A percentile compares a stretch with the other conserved stretches of the same genome.
phyloP scores from a whole-genome alignment of 345 rosid species.

The Moringa oleifera region DNA sequence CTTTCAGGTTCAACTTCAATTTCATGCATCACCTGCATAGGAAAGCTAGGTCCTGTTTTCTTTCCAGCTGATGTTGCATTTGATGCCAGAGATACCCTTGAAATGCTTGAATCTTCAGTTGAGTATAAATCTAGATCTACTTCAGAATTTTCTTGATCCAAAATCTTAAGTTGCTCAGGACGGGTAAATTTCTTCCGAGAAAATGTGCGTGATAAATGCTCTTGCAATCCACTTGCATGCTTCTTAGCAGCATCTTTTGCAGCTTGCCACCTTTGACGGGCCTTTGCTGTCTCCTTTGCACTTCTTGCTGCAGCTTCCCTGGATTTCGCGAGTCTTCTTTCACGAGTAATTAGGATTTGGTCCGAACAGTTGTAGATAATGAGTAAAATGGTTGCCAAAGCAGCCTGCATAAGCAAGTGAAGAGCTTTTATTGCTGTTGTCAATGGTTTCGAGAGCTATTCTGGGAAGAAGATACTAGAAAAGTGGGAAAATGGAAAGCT shows the following conservation, averaged over 20 bases:
- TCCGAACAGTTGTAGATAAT: slow-evolving; percentile 88
- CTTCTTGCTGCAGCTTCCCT: slow-evolving; percentile 83
- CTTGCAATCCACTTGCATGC: slow-evolving; percentile 63
- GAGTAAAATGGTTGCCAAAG: slow-evolving; percentile 58
- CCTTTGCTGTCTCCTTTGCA: slow-evolving; percentile 62
- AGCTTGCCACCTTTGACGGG: slow-evolving; percentile 71
- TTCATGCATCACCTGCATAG: slow-evolving; percentile 30
- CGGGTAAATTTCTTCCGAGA: slow-evolving; percentile 36
- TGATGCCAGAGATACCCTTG: slow-evolving; percentile 20
- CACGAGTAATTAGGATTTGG: slow-evolving; percentile 71
- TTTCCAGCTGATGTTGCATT: slow-evolving; percentile 25
- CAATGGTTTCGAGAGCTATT: slow-evolving; percentile 3
- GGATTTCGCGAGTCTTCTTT: slow-evolving; percentile 69
- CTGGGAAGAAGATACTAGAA: slow-evolving; percentile 4
- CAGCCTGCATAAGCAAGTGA: slow-evolving; percentile 54
- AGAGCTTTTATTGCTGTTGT: slow-evolving; percentile 2
- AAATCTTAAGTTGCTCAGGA: slow-evolving; percentile 37
- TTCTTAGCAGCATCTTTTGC: slow-evolving; percentile 67
- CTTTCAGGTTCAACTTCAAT: slow-evolving; percentile 38
- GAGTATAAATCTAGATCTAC: slow-evolving; percentile 35
- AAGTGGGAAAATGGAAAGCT: slow-evolving; percentile 1
- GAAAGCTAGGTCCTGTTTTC: slow-evolving; percentile 29
- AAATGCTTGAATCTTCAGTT: slow-evolving; percentile 23
- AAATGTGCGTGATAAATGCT: slow-evolving; percentile 55
- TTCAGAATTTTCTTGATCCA: slow-evolving; percentile 33